These are phyloP conservation scores for Carex littledalei DNA, from an alignment of 176 grass and related monocot species.

Conservation along the genomic window DNA sequence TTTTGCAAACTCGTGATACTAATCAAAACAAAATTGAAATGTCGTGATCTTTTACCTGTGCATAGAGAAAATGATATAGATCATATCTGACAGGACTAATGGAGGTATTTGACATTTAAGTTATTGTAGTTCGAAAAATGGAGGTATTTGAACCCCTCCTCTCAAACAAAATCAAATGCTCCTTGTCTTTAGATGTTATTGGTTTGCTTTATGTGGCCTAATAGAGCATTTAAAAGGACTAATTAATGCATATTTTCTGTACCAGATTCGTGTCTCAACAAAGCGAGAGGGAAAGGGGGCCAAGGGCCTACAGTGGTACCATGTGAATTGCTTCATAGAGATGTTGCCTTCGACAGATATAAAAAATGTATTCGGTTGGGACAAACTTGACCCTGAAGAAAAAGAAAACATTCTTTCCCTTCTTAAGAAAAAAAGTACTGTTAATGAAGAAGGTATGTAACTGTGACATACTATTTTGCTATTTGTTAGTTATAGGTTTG, in stretches of 20 bases:
- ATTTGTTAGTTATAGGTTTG: neutral
- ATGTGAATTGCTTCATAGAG: slow-evolving; percentile 64
- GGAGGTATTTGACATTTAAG: too few species aligned
- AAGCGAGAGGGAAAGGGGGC: slow-evolving; percentile 69
- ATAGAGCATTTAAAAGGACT: neutral
- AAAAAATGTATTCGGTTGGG: slow-evolving; percentile 77
- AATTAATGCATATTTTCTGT: slow-evolving; percentile 31
- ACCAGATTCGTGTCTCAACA: slow-evolving; percentile 72
- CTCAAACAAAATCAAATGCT: neutral
- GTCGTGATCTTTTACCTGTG: too few species aligned
- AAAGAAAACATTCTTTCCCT: slow-evolving; percentile 53
- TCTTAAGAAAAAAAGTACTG: slow-evolving; percentile 37
- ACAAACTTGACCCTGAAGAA: slow-evolving; percentile 52
- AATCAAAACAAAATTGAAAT: too few species aligned
- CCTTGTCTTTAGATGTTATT: neutral
- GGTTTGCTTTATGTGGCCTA: neutral
- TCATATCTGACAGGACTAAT: too few species aligned
- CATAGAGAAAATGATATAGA: too few species aligned
- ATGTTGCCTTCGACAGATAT: slow-evolving; percentile 51
- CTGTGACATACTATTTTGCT: slow-evolving; percentile 1
- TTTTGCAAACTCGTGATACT: too few species aligned
- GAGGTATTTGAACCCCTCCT: too few species aligned
- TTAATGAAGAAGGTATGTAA: slow-evolving; percentile 35
- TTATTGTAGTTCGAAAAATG: too few species aligned
- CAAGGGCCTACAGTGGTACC: slow-evolving; percentile 65